Evolutionary conservation across 345 rosid species (phyloP).

Genomic region (Microthlaspi erraticum): DNA sequence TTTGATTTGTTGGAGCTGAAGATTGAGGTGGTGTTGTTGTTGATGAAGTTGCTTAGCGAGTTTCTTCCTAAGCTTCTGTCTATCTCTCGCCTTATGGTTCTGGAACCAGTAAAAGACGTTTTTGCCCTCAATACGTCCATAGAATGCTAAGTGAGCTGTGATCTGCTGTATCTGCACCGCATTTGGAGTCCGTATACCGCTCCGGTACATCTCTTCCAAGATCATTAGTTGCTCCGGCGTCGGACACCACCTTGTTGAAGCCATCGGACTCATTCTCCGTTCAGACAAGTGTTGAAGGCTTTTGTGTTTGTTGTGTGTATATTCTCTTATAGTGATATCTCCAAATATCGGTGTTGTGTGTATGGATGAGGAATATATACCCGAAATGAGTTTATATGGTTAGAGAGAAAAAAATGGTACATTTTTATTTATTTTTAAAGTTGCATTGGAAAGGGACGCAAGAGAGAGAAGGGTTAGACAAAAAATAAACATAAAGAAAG

Average conservation of each 20-base stretch:
- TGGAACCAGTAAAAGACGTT: conserved; percentile 98
- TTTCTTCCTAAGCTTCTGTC: conserved; percentile 80
- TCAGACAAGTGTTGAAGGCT: background rate
- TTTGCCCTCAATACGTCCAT: conserved; percentile 89
- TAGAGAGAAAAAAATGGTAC: conserved; percentile 21
- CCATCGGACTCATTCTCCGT: conserved; percentile 62
- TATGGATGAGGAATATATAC: conserved; percentile 38
- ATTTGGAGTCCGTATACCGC: conserved; percentile 80
- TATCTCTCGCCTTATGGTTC: conserved; percentile 95
- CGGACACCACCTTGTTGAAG: conserved; percentile 94
- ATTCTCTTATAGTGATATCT: background rate
- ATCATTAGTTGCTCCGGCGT: conserved; percentile 96
- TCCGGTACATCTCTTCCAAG: conserved; percentile 81
- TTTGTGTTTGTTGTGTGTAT: background rate
- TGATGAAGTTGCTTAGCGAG: conserved; percentile 69
- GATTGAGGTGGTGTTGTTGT: conserved; percentile 54
- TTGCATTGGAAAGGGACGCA: conserved; percentile 44
- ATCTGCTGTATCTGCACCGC: conserved; percentile 87
- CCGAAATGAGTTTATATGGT: conserved; percentile 22
- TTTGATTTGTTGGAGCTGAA: conserved; percentile 43
- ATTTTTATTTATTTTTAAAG: conserved; percentile 13
- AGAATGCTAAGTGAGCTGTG: conserved; percentile 73
- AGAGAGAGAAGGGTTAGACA: conserved; percentile 47
- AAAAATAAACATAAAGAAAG: conserved; percentile 46
- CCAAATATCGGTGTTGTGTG: background rate